Base-by-base conservation (phyloP, 441 rosid genomes). In the Gossypium armourianum region DNA sequence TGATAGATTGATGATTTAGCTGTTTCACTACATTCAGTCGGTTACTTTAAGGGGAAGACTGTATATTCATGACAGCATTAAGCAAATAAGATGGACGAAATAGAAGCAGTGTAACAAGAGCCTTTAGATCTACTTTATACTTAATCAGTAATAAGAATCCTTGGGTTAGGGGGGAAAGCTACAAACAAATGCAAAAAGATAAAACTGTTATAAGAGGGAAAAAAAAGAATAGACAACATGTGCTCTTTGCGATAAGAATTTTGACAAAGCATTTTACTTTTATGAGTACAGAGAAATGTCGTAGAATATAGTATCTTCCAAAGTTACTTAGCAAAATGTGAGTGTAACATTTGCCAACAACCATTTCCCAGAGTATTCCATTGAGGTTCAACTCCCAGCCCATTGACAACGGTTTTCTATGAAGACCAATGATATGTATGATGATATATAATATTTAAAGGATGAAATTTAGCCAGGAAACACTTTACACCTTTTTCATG, bases 271-370 rank as follows among this genome's bases (percentile, higher is more conserved):
- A 24, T 23, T 13, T 65, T 47, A 65, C 21, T 24, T 65, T 3
- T 2, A 23, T 7, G 10, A 23, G 20, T 21, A 55, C 56, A 65
- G n/a, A 20, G 56, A 65, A 64, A 47, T 47, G n/a, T 23, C 6
- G 36, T 13, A 47, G 36, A 3, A 65, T 23, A 20, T 47, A 1
- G 56, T 23, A 47, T 16, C 21, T 47, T 65, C 40, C 53, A 23
- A 65, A 47, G 32, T n/a, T 21, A 40, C 47, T 40, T 40, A 23
- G 29, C 5, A 63, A 43, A 19, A 21, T 21, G n/a, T 47, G 1
- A 64, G 55, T 64, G 19, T 45, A 21, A 64, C 55, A 64, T 45
- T 64, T 45, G 55, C 20, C 69, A 49, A 20, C 69, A 64, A 45
- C 69, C 15, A 2, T n/a, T 63, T 12, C 15, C 19, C 2, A 21